Base-by-base conservation (phyloP, 495 filamentous ascomycete species). In the Xylaria acuta region DNA sequence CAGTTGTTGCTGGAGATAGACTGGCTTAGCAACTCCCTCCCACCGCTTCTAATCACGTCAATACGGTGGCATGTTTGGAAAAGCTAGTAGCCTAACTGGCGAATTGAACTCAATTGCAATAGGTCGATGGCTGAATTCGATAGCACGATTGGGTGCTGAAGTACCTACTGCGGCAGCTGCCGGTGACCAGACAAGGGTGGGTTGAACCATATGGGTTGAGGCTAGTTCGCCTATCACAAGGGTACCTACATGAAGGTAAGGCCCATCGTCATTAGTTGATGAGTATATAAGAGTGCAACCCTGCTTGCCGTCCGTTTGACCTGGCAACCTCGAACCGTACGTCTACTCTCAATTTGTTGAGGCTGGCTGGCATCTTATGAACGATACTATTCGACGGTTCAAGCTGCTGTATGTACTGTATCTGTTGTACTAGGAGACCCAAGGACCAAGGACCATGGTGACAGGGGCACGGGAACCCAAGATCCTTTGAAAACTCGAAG, bases 181-280 rank as follows among this genome's bases (percentile, higher is more conserved):
- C 54, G 68, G 43, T 27, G 36, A 53, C 20, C 14, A 27, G 32
- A 41, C 27, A 38, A 38, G 58, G 68, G 49, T 54, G 38, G 47
- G 65, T 41, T 67, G 41, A 54, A 30, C 65, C 32, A 47, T 27
- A 56, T 54, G 41, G 49, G 32, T 34, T 59, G 40, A 69, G 53
- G 67, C 65, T 62, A 40, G 68, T 53, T 70, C 43, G 45, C 56
- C 22, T 70, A 40, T 54, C 12, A 22, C 34, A 8, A 53, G 68
- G 30, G 56, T 63, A 70, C 32, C 27, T 70, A 63, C 54, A 70
- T 54, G 36, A 32, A 40, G 34, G 65, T 40, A 56, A 43, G 56
- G 43, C 27, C 65, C n/a, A 56, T 43, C n/a, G 22, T 67, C 43
- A 32, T 38, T 66, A 36, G 64, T 66, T 25, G 64, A 66, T 38